Conservation (phyloP, 2,329 filamentous ascomycete species). For the Aspergillus fumigatus region DNA sequence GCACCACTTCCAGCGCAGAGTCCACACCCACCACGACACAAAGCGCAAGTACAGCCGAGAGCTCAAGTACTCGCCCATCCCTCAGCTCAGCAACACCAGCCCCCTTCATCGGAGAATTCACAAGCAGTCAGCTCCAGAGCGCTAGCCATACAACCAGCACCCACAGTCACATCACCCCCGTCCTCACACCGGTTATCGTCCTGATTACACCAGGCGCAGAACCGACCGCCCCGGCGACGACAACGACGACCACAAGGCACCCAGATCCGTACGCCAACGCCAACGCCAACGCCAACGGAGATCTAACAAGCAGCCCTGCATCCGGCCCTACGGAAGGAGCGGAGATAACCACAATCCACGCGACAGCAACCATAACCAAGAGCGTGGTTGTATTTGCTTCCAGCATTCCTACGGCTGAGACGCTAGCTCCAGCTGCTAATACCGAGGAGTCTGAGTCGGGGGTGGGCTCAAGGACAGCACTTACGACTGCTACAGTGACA, state of each 20-base stretch:
- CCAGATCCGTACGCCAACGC: neutral
- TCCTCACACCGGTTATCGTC: conserved; percentile 3
- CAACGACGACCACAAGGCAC: neutral
- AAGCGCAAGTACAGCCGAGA: neutral
- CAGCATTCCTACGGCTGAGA: neutral
- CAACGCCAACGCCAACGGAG: neutral
- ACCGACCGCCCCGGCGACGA: neutral
- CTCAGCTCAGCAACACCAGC: neutral
- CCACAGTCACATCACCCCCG: neutral
- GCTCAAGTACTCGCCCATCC: neutral
- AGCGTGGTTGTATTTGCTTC: neutral
- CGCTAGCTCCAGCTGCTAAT: neutral
- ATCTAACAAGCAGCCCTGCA: neutral
- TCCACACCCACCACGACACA: neutral
- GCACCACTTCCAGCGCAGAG: neutral
- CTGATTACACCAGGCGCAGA: conserved; percentile 2
- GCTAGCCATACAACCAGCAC: neutral
- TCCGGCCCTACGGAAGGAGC: neutral
- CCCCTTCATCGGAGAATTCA: neutral
- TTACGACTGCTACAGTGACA: neutral
- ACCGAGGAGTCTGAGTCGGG: neutral
- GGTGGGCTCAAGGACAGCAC: neutral
- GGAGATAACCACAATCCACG: neutral
- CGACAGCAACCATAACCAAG: neutral
- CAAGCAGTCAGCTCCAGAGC: neutral